Conservation (phyloP, 1,139 yeast genomes). For the Debaryomyces nepalensis region DNA sequence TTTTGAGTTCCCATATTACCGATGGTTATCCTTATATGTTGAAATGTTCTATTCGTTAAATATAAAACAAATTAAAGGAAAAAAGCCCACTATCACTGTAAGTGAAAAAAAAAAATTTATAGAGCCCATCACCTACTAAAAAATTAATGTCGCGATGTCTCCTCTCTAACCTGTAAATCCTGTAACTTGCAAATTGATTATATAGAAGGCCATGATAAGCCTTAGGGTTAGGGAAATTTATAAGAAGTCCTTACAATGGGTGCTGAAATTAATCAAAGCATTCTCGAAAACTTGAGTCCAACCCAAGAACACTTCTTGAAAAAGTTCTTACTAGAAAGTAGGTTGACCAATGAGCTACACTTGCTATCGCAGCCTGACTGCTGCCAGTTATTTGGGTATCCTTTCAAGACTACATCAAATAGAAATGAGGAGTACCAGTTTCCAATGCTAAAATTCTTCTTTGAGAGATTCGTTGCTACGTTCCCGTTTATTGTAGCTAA, state of each 20-base stretch:
- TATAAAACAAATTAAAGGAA: conserved; percentile 4
- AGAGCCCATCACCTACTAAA: conserved; percentile 9
- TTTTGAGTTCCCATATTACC: conserved; percentile 85
- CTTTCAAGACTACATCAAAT: conserved; percentile 48
- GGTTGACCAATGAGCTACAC: conserved; percentile 65
- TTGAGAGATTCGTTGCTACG: conserved; percentile 60
- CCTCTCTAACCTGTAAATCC: background rate
- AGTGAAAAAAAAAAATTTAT: conserved; percentile 5
- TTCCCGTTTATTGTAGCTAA: conserved; percentile 73
- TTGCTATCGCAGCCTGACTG: conserved; percentile 61
- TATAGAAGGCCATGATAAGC: background rate
- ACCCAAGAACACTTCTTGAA: conserved; percentile 84
- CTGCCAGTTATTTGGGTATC: conserved; percentile 70
- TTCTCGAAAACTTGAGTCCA: conserved; percentile 43
- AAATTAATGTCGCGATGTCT: conserved; percentile 12
- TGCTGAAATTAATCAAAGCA: conserved; percentile 8
- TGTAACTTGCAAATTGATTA: background rate
- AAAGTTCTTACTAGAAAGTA: conserved; percentile 69
- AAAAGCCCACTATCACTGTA: background rate
- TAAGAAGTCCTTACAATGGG: background rate
- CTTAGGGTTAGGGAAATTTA: background rate
- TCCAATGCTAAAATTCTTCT: conserved; percentile 72
- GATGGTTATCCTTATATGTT: background rate
- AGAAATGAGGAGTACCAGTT: conserved; percentile 37
- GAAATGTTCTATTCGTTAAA: background rate